phyloP scores from a whole-genome alignment of 306 rosid species.

The Cucumis cinereus region DNA sequence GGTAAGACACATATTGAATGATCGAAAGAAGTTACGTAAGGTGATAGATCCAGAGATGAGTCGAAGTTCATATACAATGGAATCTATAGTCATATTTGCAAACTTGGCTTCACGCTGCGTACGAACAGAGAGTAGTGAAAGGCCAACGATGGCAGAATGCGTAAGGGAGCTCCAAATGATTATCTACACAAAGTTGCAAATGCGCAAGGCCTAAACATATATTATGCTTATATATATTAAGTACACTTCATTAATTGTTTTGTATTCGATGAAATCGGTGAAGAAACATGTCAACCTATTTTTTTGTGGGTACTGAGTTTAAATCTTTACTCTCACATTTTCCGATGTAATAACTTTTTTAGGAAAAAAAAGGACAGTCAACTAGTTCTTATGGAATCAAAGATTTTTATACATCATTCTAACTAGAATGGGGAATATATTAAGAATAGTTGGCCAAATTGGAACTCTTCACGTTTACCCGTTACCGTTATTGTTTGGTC shows the following conservation, averaged over 20 bases:
- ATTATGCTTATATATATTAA: not conserved
- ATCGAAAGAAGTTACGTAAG: constrained; percentile 61
- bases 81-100: constrained; percentile 73
- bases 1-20: constrained; percentile 79
- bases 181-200: constrained; percentile 63
- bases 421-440: not conserved
- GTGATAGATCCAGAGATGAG: constrained; percentile 76
- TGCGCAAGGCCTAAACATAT: constrained; percentile 24
- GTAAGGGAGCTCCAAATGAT: constrained; percentile 62
- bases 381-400: not conserved
- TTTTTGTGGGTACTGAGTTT: not conserved
- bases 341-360: not conserved
- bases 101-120: constrained; percentile 89
- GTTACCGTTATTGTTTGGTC: too few relatives aligned
- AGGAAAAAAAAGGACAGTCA: not conserved
- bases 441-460: too few relatives aligned
- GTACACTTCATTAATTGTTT: not conserved
- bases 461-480: too few relatives aligned
- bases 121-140: constrained; percentile 58
- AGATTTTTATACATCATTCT: not conserved
- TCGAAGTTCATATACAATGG: constrained; percentile 68
- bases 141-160: constrained; percentile 82
- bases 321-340: not conserved
- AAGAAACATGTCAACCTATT: too few relatives aligned
- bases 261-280: not conserved